These are phyloP conservation scores for Cladophialophora carrionii DNA, from an alignment of 2,329 filamentous ascomycete genomes.

Conservation along the genomic window DNA sequence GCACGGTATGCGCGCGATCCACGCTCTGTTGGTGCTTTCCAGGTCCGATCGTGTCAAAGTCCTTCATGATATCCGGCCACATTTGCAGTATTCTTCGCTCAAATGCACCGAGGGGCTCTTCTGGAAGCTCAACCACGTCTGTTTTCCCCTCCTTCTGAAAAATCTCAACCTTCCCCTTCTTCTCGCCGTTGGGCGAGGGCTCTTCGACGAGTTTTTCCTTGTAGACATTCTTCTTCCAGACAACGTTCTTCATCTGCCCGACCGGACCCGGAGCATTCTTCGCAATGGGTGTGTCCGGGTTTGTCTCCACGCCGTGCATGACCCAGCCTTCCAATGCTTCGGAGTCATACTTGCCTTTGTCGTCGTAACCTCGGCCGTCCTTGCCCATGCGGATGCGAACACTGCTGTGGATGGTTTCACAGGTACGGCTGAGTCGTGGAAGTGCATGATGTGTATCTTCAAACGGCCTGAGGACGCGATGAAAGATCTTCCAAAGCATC, in stretches of 20 bases:
- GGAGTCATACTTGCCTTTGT: slow-evolving; percentile 54
- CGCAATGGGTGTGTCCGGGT: slow-evolving; percentile 36
- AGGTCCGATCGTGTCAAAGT: slow-evolving; percentile 29
- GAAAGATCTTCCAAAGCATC: slow-evolving; percentile 26
- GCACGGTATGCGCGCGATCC: slow-evolving; percentile 16
- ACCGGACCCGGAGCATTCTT: slow-evolving; percentile 31
- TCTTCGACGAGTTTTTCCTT: slow-evolving; percentile 13
- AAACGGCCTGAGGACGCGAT: slow-evolving; percentile 11
- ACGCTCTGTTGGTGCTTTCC: slow-evolving; percentile 20
- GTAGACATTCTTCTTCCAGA: slow-evolving; percentile 34
- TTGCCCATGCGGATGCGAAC: slow-evolving; percentile 59
- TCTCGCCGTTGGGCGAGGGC: neutral
- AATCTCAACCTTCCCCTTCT: slow-evolving; percentile 17
- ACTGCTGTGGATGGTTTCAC: slow-evolving; percentile 60
- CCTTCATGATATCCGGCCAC: slow-evolving; percentile 33
- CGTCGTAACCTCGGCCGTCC: slow-evolving; percentile 56
- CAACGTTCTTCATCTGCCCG: slow-evolving; percentile 35
- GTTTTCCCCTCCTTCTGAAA: slow-evolving; percentile 18
- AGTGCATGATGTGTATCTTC: slow-evolving; percentile 3
- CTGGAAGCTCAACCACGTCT: slow-evolving; percentile 27
- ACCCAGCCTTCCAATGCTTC: slow-evolving; percentile 43
- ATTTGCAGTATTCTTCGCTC: slow-evolving; percentile 32
- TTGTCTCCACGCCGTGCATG: slow-evolving; percentile 26
- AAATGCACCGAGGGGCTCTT: slow-evolving; percentile 36
- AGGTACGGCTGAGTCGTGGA: slow-evolving; percentile 53